phyloP scores from a whole-genome alignment of 148 eudicot genomes.

The Rhododendron kiyosumense region DNA sequence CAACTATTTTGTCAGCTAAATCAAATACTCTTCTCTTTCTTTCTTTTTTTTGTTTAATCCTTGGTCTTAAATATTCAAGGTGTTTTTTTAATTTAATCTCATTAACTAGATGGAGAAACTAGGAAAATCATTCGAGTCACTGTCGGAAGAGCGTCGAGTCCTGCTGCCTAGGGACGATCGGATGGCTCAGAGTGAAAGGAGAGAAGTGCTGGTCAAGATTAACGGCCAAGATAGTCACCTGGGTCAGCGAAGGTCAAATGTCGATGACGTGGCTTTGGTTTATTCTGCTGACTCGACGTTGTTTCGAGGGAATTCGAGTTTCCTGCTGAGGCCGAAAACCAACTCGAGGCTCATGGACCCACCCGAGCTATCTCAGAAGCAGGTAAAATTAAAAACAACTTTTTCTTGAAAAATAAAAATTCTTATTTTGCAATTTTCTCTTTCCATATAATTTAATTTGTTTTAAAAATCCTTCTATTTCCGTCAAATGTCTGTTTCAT shows the following conservation, averaged over 20 bases:
- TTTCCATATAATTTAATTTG: too few species aligned
- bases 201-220: constrained; percentile 15
- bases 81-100: neutral
- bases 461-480: too few species aligned
- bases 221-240: constrained; percentile 10
- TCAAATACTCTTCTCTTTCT: neutral
- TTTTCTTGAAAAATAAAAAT: neutral
- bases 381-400: neutral
- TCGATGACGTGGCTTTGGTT: neutral
- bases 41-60: neutral
- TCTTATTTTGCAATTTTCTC: too few species aligned
- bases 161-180: constrained; percentile 26
- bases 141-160: constrained; percentile 26
- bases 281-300: neutral
- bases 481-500: too few species aligned
- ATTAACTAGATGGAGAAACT: constrained; percentile 14
- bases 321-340: neutral
- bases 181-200: constrained; percentile 1
- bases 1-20: neutral
- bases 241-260: constrained; percentile 10
- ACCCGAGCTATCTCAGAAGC: constrained; percentile 1
- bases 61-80: neutral
- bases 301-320: neutral
- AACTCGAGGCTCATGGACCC: constrained; percentile 9
- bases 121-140: constrained; percentile 22